Base-by-base conservation (phyloP, 805 yeast genomes). In the Jamesozyma rosinii region DNA sequence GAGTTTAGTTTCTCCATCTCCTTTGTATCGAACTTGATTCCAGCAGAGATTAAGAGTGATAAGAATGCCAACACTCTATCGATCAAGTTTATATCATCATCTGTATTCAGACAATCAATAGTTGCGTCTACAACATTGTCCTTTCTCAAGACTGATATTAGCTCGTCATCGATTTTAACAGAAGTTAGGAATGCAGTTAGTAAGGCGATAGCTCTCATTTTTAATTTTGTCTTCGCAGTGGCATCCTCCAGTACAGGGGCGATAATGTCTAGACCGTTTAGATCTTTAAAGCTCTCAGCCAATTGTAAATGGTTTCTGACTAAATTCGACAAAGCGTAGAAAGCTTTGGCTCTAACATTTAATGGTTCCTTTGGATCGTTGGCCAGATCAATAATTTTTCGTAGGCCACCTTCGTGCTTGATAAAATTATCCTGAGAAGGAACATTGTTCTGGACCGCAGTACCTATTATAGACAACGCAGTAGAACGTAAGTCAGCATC, bases 361-460 rank as follows among this genome's bases (percentile, higher is more conserved):
- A 58, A 20, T 2, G 54, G 58, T 19, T 61, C 58, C 3, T 51
- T 44, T 1, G 47, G 31, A 26, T 56, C 44, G 5, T 54, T 47
- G 0, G 76, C 71, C 19, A 78, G 51, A 1, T 59, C 44, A 10
- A 81, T 61, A 42, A 82, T 63, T 41, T 61, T 63, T n/a, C 56
- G 48, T 30, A 79, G 57, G 2, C 80, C 81, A 21, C 64, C 57
- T 0, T 66, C 67, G 46, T 79, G 69, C 45, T 74, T 74, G 34
- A 71, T 61, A 47, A 83, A 81, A 41, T 75, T 83, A 44, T 71
- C 69, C 63, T 88, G 97, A 3, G 88, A 69, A 44, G 73, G 75
- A 3, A 77, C 78, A 61, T 92, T 92, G 61, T 92, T 92, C 64
- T 92, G 98, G 3, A 84, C 94, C 0, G 97, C 95, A 0, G 90